Evolutionary conservation across 2,329 filamentous ascomycete genomes (phyloP).

Genomic region (Fusarium armeniacum): DNA sequence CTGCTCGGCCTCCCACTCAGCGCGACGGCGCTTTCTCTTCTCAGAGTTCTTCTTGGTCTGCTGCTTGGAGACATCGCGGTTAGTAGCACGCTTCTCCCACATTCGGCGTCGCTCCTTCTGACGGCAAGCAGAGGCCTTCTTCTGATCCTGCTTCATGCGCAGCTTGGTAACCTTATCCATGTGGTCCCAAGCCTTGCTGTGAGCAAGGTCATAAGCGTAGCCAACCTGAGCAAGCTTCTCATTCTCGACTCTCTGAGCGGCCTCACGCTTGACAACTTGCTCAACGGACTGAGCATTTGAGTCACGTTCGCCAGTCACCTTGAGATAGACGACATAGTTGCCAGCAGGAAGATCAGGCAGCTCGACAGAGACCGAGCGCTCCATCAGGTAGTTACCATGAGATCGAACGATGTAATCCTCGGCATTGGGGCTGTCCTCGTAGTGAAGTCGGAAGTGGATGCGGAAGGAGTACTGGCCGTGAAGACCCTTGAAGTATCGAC

Average conservation of each 20-base stretch:
- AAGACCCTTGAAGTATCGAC: slow-evolving; percentile 72
- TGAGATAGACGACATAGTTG: slow-evolving; percentile 70
- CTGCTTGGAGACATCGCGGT: slow-evolving; percentile 58
- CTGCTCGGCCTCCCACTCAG: slow-evolving; percentile 48
- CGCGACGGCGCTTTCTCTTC: slow-evolving; percentile 53
- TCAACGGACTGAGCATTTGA: slow-evolving; percentile 62
- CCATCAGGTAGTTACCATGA: slow-evolving; percentile 71
- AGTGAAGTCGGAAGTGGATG: slow-evolving; percentile 66
- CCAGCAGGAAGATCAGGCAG: slow-evolving; percentile 68
- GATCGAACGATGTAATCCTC: slow-evolving; percentile 73
- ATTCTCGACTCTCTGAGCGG: slow-evolving; percentile 62
- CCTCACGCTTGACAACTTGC: slow-evolving; percentile 68
- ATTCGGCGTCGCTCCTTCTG: slow-evolving; percentile 61
- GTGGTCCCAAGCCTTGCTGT: slow-evolving; percentile 68
- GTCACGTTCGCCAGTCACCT: slow-evolving; percentile 66
- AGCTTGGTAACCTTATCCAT: slow-evolving; percentile 65
- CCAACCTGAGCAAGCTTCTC: slow-evolving; percentile 72
- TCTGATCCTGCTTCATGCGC: slow-evolving; percentile 63
- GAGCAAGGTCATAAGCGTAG: slow-evolving; percentile 71
- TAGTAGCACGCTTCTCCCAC: slow-evolving; percentile 65
- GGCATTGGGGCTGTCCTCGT: slow-evolving; percentile 62
- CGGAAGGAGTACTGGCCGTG: slow-evolving; percentile 69
- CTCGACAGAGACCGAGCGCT: slow-evolving; percentile 71
- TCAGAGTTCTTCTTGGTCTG: slow-evolving; percentile 58
- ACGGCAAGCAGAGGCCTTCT: slow-evolving; percentile 64